Conservation (phyloP, 495 filamentous ascomycete species). For the Talaromyces proteolyticus region DNA sequence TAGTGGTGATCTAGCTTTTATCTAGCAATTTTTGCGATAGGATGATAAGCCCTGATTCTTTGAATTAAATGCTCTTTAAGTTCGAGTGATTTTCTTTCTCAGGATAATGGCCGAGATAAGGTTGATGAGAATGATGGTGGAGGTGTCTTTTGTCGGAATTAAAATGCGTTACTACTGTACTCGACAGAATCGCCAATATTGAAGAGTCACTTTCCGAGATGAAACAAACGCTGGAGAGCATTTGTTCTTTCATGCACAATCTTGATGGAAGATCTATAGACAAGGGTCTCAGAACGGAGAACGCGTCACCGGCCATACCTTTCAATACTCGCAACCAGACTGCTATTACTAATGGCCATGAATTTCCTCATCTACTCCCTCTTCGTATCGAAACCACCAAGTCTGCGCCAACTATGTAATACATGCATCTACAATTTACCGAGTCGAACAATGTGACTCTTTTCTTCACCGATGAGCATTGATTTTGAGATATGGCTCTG, state of each 20-base stretch:
- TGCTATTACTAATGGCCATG: background rate
- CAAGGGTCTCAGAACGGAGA: background rate
- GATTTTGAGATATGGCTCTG: no score
- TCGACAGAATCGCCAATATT: background rate
- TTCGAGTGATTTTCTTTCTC: background rate
- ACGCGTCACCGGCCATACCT: background rate
- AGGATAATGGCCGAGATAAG: background rate
- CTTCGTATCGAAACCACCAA: background rate
- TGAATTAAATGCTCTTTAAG: background rate
- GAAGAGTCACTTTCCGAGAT: background rate
- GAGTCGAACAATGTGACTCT: no score
- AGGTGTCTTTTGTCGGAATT: background rate
- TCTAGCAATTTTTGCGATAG: background rate
- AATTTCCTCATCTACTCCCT: constrained; percentile 1
- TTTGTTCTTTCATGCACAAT: background rate
- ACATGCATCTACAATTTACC: no score
- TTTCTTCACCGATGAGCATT: no score
- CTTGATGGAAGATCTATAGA: background rate
- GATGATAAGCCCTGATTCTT: background rate
- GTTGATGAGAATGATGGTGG: background rate
- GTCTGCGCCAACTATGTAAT: background rate
- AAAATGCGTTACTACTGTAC: background rate
- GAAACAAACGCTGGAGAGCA: background rate
- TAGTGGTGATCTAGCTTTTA: background rate
- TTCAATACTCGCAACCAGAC: background rate